Evolutionary conservation across 768 basidiomycete species (phyloP), one percentile per base, ranked within the genome.

Genomic region (Tephrocybe rancida): DNA sequence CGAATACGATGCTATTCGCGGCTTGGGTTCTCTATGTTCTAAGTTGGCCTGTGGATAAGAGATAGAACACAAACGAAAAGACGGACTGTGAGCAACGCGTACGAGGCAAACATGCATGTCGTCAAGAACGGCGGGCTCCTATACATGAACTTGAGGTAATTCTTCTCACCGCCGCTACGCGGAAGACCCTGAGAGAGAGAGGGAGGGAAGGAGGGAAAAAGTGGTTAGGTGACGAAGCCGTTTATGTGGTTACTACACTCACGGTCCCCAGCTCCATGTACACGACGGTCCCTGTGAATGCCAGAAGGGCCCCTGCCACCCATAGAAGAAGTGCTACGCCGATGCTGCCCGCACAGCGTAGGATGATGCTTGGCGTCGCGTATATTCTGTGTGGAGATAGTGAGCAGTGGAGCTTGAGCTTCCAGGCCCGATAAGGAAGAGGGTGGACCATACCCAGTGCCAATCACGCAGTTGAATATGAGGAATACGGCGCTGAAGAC

Each of bases 241-340:
- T 26, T 24, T 19, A n/a, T n/a, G 38, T 11, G 21, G 46, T 44
- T 18, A 41, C 37, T n/a, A 18, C 26, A 55, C 75, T 55, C 57
- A 87, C 85, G 26, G 87, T 87, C 16, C 87, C 87, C 10, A 87
- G 75, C 63, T 89, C 88, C 19, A 88, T 75, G 58, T 84, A 90
- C 3, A 88, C 87, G 0, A 80, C 76, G 2, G 86, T 86, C 3
- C 88, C 88, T 24, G 81, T 78, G 0, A 80, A 76, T 1, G 87
- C 85, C 26, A 89, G 77, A 32, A 77, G 62, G 5, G 86, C 80
- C 0, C 87, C 88, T 5, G 87, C 63, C n/a, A 88, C 67, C 87
- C 88, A 90, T 80, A 87, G 82, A 13, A 82, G 50, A 16, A 90
- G 73, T 0, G 84, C 75, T 32, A 87, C 76, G 0, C 85, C 87